Conservation (phyloP, 352 stramenopile species). For the Thraustochytrium sp. region DNA sequence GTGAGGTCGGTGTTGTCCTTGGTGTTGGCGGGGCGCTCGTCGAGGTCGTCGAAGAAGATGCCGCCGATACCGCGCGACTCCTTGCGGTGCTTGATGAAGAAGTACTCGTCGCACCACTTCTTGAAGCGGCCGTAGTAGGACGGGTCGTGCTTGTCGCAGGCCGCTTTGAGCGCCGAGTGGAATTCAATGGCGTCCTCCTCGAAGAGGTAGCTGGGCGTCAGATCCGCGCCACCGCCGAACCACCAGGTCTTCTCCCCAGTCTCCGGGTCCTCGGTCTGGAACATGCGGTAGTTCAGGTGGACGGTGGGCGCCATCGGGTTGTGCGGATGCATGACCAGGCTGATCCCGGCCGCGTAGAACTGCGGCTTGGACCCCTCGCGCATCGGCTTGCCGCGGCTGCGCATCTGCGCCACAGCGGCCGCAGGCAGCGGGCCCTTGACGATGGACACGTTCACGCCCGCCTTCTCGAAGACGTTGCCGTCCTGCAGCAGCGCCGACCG, state of each 20-base stretch:
- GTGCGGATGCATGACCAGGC: conserved; percentile 70
- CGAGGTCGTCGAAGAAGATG: conserved; percentile 98
- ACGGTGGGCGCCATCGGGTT: conserved; percentile 84
- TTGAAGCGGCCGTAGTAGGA: conserved; percentile 90
- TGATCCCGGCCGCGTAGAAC: conserved; percentile 63
- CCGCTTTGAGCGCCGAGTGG: conserved; percentile 90
- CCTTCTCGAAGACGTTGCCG: conserved; percentile 95
- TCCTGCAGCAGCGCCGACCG: conserved; percentile 88
- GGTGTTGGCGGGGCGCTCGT: conserved; percentile 58
- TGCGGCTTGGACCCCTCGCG: conserved; percentile 32
- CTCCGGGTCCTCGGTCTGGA: conserved; percentile 78
- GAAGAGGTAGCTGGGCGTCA: conserved; percentile 93
- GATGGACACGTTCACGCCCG: conserved; percentile 91
- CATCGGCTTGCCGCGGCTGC: conserved; percentile 63
- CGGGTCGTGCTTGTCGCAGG: conserved; percentile 85
- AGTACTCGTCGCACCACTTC: conserved; percentile 94
- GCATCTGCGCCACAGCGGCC: conserved; percentile 71
- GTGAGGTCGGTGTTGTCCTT: background rate
- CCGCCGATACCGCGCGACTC: conserved; percentile 90
- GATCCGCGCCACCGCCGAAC: conserved; percentile 92
- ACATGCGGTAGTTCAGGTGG: conserved; percentile 97
- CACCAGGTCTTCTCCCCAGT: conserved; percentile 76
- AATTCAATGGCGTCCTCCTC: conserved; percentile 93
- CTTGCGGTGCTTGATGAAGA: conserved; percentile 90
- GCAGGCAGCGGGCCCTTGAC: conserved; percentile 89